Percentiles rank a stretch among this genome's conserved stretches.
phyloP scores from a whole-genome alignment of 148 eudicot genomes.

The Bassia scoparia region DNA sequence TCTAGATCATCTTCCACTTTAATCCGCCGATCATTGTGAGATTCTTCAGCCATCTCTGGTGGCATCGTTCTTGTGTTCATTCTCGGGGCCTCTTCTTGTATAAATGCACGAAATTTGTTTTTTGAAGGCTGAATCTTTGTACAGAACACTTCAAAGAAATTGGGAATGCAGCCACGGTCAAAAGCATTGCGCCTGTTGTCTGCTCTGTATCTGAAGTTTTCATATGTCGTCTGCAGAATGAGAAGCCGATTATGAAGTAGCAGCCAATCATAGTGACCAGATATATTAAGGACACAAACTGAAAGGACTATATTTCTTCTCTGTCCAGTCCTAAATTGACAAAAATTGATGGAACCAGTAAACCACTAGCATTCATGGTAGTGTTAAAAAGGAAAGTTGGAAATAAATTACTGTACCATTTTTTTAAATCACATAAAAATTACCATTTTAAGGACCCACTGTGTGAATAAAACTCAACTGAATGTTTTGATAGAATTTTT shows the following conservation, averaged over 20 bases:
- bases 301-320: neutral
- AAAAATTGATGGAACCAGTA: too few species aligned
- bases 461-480: too few species aligned
- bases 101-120: conserved; percentile 46
- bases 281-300: neutral
- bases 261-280: neutral
- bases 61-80: conserved; percentile 31
- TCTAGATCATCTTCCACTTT: conserved; percentile 75
- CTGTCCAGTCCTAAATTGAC: too few species aligned
- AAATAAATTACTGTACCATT: too few species aligned
- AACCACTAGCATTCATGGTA: too few species aligned
- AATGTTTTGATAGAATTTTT: too few species aligned
- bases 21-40: conserved; percentile 37
- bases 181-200: conserved; percentile 51
- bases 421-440: too few species aligned
- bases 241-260: conserved; percentile 1
- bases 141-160: conserved; percentile 59
- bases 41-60: conserved; percentile 28
- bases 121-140: conserved; percentile 46
- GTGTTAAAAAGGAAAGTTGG: too few species aligned
- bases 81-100: conserved; percentile 45
- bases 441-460: too few species aligned
- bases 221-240: conserved; percentile 64
- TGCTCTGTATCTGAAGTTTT: conserved; percentile 62
- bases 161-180: conserved; percentile 53